Percentiles rank a stretch among this genome's conserved stretches.
Conservation (phyloP, 2,329 filamentous ascomycete species). For the Rachicladosporium sp. region DNA sequence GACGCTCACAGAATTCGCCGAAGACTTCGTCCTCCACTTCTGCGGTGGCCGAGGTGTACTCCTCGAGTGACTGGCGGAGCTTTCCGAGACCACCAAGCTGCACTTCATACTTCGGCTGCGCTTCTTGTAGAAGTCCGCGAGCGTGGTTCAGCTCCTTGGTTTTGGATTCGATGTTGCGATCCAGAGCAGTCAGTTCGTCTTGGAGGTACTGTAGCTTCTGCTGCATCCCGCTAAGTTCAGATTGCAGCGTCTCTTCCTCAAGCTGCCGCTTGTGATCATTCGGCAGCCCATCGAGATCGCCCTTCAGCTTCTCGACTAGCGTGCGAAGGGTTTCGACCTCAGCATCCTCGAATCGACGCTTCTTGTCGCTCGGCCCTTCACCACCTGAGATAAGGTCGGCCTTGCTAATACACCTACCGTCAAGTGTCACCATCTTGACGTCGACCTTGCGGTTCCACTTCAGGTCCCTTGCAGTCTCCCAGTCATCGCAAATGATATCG, state of each 20-base stretch:
- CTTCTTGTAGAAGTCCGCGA: conserved; percentile 59
- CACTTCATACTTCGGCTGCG: conserved; percentile 65
- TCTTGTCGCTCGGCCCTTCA: conserved; percentile 62
- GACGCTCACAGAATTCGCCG: conserved; percentile 66
- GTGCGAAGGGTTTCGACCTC: conserved; percentile 77
- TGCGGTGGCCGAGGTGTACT: conserved; percentile 53
- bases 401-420: conserved; percentile 95
- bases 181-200: conserved; percentile 64
- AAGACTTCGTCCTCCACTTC: conserved; percentile 84
- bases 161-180: conserved; percentile 76
- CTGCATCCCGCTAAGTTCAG: conserved; percentile 67
- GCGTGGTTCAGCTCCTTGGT: conserved; percentile 66
- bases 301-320: conserved; percentile 60
- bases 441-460: conserved; percentile 75
- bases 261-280: conserved; percentile 61
- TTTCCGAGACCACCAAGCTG: conserved; percentile 57
- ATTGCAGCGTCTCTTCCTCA: conserved; percentile 70
- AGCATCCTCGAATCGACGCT: conserved; percentile 68
- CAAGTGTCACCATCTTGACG: conserved; percentile 86
- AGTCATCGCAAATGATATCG: conserved; percentile 82
- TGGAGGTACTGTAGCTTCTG: conserved; percentile 59
- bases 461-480: conserved; percentile 76
- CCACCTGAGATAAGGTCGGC: conserved; percentile 95
- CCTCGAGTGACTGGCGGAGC: conserved; percentile 43
- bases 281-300: conserved; percentile 68